phyloP scores from a whole-genome alignment of 2,329 filamentous ascomycete species.

The Epichloe sp. region DNA sequence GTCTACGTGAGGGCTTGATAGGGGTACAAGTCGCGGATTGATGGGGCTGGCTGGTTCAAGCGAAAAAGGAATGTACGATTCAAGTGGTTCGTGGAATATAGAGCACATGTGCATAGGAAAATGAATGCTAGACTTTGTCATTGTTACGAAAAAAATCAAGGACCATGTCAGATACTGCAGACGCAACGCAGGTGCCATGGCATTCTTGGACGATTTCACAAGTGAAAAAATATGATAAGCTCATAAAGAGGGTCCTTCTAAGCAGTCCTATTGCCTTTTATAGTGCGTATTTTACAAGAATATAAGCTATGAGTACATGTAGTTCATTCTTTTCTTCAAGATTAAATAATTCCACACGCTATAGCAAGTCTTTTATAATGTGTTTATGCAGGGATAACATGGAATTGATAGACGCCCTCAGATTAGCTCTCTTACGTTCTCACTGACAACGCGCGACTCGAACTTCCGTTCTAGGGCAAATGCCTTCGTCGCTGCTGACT shows the following conservation, averaged over 20 bases:
- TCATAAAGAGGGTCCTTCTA: too few relatives aligned
- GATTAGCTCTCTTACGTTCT: conserved; percentile 45
- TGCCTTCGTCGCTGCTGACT: conserved; percentile 27
- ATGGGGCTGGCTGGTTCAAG: not conserved
- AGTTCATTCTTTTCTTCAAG: too few relatives aligned
- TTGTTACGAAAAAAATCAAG: too few relatives aligned
- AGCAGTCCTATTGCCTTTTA: too few relatives aligned
- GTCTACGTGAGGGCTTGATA: conserved; percentile 15
- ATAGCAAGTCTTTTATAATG: too few relatives aligned
- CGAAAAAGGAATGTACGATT: conserved; percentile 2
- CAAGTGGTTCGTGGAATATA: not conserved
- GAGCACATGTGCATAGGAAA: not conserved
- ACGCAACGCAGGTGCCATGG: too few relatives aligned
- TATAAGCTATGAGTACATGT: too few relatives aligned
- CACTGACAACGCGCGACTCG: conserved; percentile 31
- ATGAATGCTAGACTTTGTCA: not conserved
- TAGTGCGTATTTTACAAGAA: too few relatives aligned
- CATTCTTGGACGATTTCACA: too few relatives aligned
- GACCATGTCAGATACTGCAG: too few relatives aligned
- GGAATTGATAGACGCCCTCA: conserved; percentile 28
- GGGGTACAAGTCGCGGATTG: not conserved
- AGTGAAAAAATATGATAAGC: not conserved
- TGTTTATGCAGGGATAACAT: too few relatives aligned
- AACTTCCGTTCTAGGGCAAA: conserved; percentile 6
- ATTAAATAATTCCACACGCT: too few relatives aligned